Conservation (phyloP, 768 basidiomycete species). For the Pholiota conissans region DNA sequence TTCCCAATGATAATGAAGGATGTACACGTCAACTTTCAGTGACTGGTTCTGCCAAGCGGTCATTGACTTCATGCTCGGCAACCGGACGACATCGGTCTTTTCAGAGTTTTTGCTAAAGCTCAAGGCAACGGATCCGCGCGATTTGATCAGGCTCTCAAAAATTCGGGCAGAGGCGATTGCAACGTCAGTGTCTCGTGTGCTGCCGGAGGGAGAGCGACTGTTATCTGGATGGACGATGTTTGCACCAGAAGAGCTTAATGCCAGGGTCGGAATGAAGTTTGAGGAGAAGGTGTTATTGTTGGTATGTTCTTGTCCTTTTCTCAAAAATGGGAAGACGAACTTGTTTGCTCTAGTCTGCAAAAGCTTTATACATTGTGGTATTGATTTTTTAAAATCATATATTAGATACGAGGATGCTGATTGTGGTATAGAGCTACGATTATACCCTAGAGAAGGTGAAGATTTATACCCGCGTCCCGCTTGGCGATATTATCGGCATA, state of each 20-base stretch:
- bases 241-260: slow-evolving; percentile 75
- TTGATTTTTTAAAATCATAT: neutral
- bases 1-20: slow-evolving; percentile 39
- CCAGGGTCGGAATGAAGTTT: slow-evolving; percentile 73
- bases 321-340: neutral
- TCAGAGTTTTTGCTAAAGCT: slow-evolving; percentile 90
- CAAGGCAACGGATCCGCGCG: slow-evolving; percentile 88
- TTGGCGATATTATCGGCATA: slow-evolving; percentile 75
- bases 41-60: slow-evolving; percentile 99
- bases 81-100: slow-evolving; percentile 85
- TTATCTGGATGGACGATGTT: slow-evolving; percentile 92
- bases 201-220: slow-evolving; percentile 75
- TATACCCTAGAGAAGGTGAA: slow-evolving; percentile 92
- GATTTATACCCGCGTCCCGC: slow-evolving; percentile 84
- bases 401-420: neutral
- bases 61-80: slow-evolving; percentile 88
- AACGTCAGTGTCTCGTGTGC: slow-evolving; percentile 75
- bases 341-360: slow-evolving; percentile 27
- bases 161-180: slow-evolving; percentile 93
- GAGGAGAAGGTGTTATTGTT: slow-evolving; percentile 94
- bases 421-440: slow-evolving; percentile 73
- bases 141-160: slow-evolving; percentile 84
- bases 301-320: slow-evolving; percentile 44
- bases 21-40: slow-evolving; percentile 86
- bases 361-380: slow-evolving; percentile 79